Evolutionary conservation across 2,329 filamentous ascomycete genomes (phyloP).

Genomic region (Paecilomyces dactylethromorphus): DNA sequence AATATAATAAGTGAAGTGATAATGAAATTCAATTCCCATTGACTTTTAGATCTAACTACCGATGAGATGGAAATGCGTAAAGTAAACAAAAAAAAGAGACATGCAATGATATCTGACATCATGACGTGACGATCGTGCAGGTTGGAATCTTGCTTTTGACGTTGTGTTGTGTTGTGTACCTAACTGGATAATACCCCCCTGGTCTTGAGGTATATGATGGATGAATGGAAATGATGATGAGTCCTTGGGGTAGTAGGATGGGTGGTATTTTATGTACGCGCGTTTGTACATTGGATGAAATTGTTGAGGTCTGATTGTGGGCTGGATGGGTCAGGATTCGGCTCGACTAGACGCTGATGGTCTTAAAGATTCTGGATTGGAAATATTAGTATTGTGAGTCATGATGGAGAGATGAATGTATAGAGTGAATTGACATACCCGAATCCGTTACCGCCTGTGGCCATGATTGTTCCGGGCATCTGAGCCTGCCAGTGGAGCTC

Average conservation of each 20-base stretch:
- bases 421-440: constrained; percentile 38
- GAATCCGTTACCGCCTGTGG: constrained; percentile 82
- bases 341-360: constrained; percentile 62
- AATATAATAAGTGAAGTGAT: too few relatives aligned
- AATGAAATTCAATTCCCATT: not conserved
- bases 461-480: constrained; percentile 82
- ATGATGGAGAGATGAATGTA: not conserved
- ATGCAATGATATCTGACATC: not conserved
- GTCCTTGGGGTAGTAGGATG: too few relatives aligned
- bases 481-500: constrained; percentile 97
- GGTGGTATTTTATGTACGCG: not conserved
- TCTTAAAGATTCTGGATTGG: constrained; percentile 62
- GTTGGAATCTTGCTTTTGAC: not conserved
- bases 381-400: not conserved
- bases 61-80: not conserved
- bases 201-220: not conserved
- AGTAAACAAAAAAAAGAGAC: not conserved
- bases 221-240: not conserved
- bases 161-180: too few relatives aligned
- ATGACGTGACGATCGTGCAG: not conserved
- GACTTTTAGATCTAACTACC: not conserved
- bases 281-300: not conserved
- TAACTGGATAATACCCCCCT: too few relatives aligned
- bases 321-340: not conserved
- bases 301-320: not conserved